Percentiles rank a stretch among this genome's conserved stretches.
These are phyloP conservation scores for Auriscalpium vulgare DNA, from an alignment of 768 basidiomycete species.

Conservation along the genomic window DNA sequence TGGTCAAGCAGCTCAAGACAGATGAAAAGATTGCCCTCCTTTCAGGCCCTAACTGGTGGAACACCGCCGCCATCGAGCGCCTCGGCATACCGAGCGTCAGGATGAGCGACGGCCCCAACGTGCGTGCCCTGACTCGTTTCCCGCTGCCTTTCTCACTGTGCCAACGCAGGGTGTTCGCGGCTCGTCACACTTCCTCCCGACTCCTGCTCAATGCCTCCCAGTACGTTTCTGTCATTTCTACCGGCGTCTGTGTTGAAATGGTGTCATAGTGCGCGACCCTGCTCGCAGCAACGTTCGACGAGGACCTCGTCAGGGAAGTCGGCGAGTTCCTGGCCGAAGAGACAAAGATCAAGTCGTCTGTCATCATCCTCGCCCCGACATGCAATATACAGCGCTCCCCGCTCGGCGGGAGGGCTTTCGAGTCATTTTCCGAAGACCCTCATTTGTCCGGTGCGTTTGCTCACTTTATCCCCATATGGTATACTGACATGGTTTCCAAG, in stretches of 20 bases:
- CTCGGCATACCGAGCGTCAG: slow-evolving; percentile 59
- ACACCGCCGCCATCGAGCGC: slow-evolving; percentile 47
- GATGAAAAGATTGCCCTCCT: slow-evolving; percentile 61
- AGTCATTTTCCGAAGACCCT: slow-evolving; percentile 69
- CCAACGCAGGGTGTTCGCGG: slow-evolving; percentile 52
- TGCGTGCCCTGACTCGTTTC: slow-evolving; percentile 15
- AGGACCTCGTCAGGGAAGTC: slow-evolving; percentile 43
- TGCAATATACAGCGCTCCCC: slow-evolving; percentile 68
- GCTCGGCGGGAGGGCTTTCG: slow-evolving; percentile 55
- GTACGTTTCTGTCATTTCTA: slow-evolving; percentile 25
- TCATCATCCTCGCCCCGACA: slow-evolving; percentile 61
- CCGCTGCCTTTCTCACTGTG: neutral
- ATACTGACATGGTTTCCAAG: slow-evolving; percentile 22
- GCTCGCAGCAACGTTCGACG: slow-evolving; percentile 64
- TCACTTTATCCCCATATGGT: no score
- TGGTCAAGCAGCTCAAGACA: slow-evolving; percentile 41
- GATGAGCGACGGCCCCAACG: slow-evolving; percentile 68
- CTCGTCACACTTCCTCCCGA: slow-evolving; percentile 54
- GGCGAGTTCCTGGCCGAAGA: slow-evolving; percentile 58
- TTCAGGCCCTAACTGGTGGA: slow-evolving; percentile 67
- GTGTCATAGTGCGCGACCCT: slow-evolving; percentile 52
- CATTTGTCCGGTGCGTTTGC: slow-evolving; percentile 43
- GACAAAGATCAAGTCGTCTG: slow-evolving; percentile 56
- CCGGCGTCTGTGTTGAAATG: neutral
- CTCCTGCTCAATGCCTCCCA: slow-evolving; percentile 59